Evolutionary conservation across 2,329 filamentous ascomycete species (phyloP), one percentile per base, ranked within the genome.

Genomic region (Amphichorda felina): DNA sequence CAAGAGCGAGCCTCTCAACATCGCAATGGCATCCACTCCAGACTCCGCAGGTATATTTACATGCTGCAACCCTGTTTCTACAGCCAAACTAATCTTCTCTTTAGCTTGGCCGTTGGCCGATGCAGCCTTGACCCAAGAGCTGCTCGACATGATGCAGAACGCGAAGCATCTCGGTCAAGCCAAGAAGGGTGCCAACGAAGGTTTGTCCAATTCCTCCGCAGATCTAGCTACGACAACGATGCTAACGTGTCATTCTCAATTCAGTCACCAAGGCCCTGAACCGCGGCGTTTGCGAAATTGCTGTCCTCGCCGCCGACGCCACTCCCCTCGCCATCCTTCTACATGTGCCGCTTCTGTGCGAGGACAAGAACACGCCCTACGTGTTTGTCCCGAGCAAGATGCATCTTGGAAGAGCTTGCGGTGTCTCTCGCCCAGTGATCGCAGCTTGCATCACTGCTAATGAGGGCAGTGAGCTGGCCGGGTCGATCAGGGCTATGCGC

Each of bases 241-340:
- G 30, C 6, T 29, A 25, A 34, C 35, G n/a, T 29, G 29, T 28
- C 19, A 38, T 38, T 37, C 34, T 40, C 38, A 28, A 40, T 43
- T 30, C 46, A 51, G 57, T 58, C 33, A 94, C 85, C 55, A 94
- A 94, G 71, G 82, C 85, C 2, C 72, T 94, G 34, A 93, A 91
- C 68, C 81, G 89, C 48, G 88, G 89, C 64, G 87, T 89, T 43
- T 78, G 78, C 47, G 89, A 96, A 65, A 68, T 96, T 44, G 79
- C 94, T 53, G 74, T 96, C 48, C 76, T 95, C 37, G 86, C 87
- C 33, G 87, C 85, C 44, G 89, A 96, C 57, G 91, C 86, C 49
- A 73, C 75, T 39, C 88, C 88, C 29, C 72, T 95, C 35, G 82
- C 86, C 36, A 95, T 95, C 46, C 70, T 94, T 33, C 74, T 94